These are phyloP conservation scores for Podaxis sp. DNA, from an alignment of 768 basidiomycete genomes.

Conservation along the genomic window DNA sequence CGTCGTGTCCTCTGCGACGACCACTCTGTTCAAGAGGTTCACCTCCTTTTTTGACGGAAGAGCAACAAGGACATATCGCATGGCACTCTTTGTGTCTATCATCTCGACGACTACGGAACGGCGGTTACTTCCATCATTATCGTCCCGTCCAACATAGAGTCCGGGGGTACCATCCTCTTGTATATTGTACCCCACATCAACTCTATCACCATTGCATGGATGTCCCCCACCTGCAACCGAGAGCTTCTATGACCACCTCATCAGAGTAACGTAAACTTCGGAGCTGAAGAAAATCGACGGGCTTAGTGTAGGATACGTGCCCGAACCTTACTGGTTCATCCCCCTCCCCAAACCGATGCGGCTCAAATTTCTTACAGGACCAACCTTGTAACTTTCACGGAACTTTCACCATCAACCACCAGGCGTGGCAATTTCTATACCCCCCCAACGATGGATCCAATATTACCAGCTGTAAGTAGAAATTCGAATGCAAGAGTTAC, in stretches of 20 bases:
- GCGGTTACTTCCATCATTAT: background rate
- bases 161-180: background rate
- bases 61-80: background rate
- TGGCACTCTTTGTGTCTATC: background rate
- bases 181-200: background rate
- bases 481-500: background rate
- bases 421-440: background rate
- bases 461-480: background rate
- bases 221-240: background rate
- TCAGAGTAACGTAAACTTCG: too few species aligned
- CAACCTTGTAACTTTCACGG: background rate
- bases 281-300: background rate
- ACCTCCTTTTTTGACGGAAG: background rate
- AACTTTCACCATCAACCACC: background rate
- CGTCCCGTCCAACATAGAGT: background rate
- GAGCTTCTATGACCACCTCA: background rate
- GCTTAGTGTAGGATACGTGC: background rate
- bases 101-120: background rate
- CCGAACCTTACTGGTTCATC: background rate
- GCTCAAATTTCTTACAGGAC: background rate
- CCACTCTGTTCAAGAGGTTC: background rate
- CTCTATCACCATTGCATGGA: background rate
- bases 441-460: too few species aligned
- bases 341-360: background rate
- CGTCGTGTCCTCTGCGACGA: background rate